Evolutionary conservation across 2,329 filamentous ascomycete genomes (phyloP), one percentile per base, ranked within the genome.

Genomic region (Mariannaea sp.): DNA sequence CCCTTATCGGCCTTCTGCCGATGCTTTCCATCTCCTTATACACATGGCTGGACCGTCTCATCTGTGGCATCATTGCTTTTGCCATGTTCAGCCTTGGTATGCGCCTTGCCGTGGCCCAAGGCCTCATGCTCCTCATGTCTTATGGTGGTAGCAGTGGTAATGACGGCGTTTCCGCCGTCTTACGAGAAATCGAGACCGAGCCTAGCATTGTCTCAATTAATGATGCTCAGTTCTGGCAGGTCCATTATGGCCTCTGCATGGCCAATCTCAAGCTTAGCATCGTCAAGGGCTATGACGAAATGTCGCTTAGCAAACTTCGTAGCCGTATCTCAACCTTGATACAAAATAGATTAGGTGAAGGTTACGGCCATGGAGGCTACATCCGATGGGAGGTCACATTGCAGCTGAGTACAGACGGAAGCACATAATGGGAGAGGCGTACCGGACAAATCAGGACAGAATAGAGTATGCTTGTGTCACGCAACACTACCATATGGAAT

Each of bases 221-320:
- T 53, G 92, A 97, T 67, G 93, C 92, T 2, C 87, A 92, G 68
- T 96, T 99, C 72, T 99, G 94, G 94, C 94, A 99, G 76, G 94
- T 97, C 12, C 94, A 99, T 73, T 97, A 97, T 70, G 92, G 93
- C 2, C 79, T 97, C 33, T 96, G 92, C 68, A 96, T 97, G 88
- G 94, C 94, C 7, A 97, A 95, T 69, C 72, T 99, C 61, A 95
- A 91, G 71, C 73, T 99, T 16, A 82, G 86, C 54, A 83, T 96
- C 20, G 70, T 75, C 4, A 77, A 75, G 57, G 87, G 86, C 4
- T 77, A 73, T 39, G 86, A 89, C 36, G 90, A 94, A 56, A 83
- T 87, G 12, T 82, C 86, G 5, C 76, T 95, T 54, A 80, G 80
- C 53, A 88, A 87, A 65, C 73, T 97, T 59, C 83, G 92, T 53